Evolutionary conservation across 306 rosid genomes (phyloP), one percentile per base, ranked within the genome.

Genomic region (Malus sylvestris): DNA sequence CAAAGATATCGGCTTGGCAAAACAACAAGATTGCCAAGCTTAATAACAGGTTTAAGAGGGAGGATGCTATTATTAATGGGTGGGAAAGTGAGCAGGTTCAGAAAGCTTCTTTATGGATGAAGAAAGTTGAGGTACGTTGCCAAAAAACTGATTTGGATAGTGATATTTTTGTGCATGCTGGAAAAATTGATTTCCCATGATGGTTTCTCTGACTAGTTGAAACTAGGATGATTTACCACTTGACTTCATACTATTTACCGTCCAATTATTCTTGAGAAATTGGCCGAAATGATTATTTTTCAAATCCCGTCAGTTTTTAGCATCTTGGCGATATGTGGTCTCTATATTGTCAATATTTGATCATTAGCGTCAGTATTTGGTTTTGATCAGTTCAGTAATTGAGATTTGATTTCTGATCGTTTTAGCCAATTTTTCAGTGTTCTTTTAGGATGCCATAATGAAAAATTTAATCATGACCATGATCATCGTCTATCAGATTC

Each of bases 1-100:
- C 98, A 4, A 96, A 96, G 93, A 92, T 92, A 67, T 83, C 84
- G 7, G 99, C 99, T 1, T 96, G 99, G 99, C 99, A 91, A 81
- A 92, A 92, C 71, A 93, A 96, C n/a, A 92, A 92, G 78, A 65
- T 89, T 53, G 88, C 98, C 3, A 96, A 92, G 84, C 76, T 96
- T 20, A 96, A 96, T 38, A 96, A 96, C 70, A 83, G 99, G 84
- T 89, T 89, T 75, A 96, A 96, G 88, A 89, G 98, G 65, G 98
- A 96, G 46, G 98, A 91, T 25, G 98, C 97, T n/a, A 81, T 92
- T 1, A 86, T 96, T 76, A 80, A 86, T 55, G 97, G 97, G 0
- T 88, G 93, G 93, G 97, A 96, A 78, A 86, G 83, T 68, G 96
- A 91, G 75, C 93, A 92, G 62, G 91, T 91, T 73, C 96, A 92